Base-by-base conservation (phyloP, 176 grass and related monocot genomes). In the Lolium rigidum region DNA sequence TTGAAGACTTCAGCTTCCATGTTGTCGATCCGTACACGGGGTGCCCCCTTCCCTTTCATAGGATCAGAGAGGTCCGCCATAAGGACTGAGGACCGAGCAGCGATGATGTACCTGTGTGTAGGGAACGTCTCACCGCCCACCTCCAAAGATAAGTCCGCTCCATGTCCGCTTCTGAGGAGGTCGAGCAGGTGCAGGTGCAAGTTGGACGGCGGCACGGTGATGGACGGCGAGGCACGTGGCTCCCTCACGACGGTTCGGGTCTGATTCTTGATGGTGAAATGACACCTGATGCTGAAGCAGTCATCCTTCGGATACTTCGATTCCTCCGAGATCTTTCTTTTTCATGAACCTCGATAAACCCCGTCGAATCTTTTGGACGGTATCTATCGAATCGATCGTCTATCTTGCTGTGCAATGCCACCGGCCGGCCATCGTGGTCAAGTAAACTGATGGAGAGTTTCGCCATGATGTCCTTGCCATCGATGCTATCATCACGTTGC, bases 1-100 rank as follows among this genome's bases (percentile, higher is more conserved):
- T 74, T 50, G 46, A 74, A 74, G 3, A 74, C 46, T 17, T 74
- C 51, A 26, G 71, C 71, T 51, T 74, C 71, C 46, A 74, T 74
- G 21, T 13, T 47, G 14, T 51, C 71, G 1, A 74, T 74, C 46
- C 71, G 7, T 74, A 74, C 7, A 2, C 11, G 16, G 11, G 70
- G 0, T 25, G 21, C 13, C 7, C 3, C 46, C 71, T 50, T 74
- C 46, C 50, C 22, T 51, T 74, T 50, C 46, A 74, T 28, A 17
- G 46, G 71, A 28, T 22, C 22, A 14, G 50, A 50, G 22, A 74
- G 22, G 46, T 74, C 22, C 22, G 46, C 71, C 71, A 28, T 51
- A 46, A 51, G 50, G 71, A 74, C 71, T 3, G 22, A 25, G 13
- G 71, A 50, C 46, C 22, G 71, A 17, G 46, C 21, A 9, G 44